Percentiles rank a stretch among this genome's conserved stretches.
phyloP scores from a whole-genome alignment of 768 basidiomycete genomes.

The Lactifluus echinatus region DNA sequence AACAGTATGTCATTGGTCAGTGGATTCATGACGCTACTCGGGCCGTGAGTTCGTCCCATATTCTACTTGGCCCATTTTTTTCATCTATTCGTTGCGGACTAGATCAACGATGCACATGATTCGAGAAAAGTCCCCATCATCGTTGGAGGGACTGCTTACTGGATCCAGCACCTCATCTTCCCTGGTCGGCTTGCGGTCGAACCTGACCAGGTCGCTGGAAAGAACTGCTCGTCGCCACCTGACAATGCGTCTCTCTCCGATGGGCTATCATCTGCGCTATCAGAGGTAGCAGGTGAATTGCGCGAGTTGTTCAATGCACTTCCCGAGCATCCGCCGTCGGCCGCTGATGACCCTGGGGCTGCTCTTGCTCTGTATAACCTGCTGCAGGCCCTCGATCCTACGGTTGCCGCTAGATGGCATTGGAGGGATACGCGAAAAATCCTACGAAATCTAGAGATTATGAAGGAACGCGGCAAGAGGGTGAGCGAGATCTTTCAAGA shows the following conservation, averaged over 20 bases:
- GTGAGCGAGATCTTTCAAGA: slow-evolving; percentile 62
- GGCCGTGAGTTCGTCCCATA: slow-evolving; percentile 43
- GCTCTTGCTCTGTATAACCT: slow-evolving; percentile 62
- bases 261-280: slow-evolving; percentile 35
- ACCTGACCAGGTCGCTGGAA: slow-evolving; percentile 1
- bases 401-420: slow-evolving; percentile 81
- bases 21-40: slow-evolving; percentile 80
- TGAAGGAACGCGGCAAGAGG: slow-evolving; percentile 56
- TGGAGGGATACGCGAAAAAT: slow-evolving; percentile 94
- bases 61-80: background rate
- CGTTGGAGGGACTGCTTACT: slow-evolving; percentile 95
- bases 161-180: slow-evolving; percentile 94
- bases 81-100: slow-evolving; percentile 11
- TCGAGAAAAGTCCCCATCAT: slow-evolving; percentile 70
- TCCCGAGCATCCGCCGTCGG: slow-evolving; percentile 51
- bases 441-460: slow-evolving; percentile 64
- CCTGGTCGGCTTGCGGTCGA: slow-evolving; percentile 54
- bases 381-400: slow-evolving; percentile 59
- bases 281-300: slow-evolving; percentile 39
- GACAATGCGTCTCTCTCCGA: slow-evolving; percentile 1
- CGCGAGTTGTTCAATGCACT: slow-evolving; percentile 44
- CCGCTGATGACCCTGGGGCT: slow-evolving; percentile 42
- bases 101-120: slow-evolving; percentile 71
- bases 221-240: slow-evolving; percentile 7
- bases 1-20: slow-evolving; percentile 79